Percentiles rank a stretch among this genome's conserved stretches.
phyloP scores from a whole-genome alignment of 768 basidiomycete genomes.

The Russula brevipes region DNA sequence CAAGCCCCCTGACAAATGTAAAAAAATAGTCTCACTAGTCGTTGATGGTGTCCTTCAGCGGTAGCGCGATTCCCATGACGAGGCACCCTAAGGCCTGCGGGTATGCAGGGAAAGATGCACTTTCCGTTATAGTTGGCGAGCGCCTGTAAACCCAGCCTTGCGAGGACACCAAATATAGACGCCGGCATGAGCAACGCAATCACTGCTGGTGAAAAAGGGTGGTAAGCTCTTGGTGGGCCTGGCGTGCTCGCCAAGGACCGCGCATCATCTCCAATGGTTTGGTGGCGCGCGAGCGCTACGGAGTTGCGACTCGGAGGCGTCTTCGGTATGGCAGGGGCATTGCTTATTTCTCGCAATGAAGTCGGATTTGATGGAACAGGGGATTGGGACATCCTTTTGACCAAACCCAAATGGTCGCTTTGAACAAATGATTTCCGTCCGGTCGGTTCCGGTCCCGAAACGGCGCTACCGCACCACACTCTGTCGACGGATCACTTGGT shows the following conservation, averaged over 20 bases:
- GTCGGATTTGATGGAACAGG: not conserved
- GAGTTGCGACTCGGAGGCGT: not conserved
- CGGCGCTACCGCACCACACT: too few species aligned
- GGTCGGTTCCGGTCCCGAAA: too few species aligned
- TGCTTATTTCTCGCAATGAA: not conserved
- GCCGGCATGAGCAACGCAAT: constrained; percentile 71
- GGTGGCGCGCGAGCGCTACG: not conserved
- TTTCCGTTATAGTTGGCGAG: constrained; percentile 68
- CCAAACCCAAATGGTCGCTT: too few species aligned
- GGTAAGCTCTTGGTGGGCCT: constrained; percentile 33
- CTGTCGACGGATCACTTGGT: too few species aligned
- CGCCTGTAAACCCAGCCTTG: constrained; percentile 72
- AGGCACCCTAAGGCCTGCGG: constrained; percentile 84
- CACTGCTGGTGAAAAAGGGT: constrained; percentile 57
- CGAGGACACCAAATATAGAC: constrained; percentile 81
- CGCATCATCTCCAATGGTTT: constrained; percentile 31
- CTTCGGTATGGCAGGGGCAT: constrained; percentile 4
- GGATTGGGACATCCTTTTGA: too few species aligned
- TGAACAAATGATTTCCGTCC: too few species aligned
- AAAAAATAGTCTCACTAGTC: constrained; percentile 53
- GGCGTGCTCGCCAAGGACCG: constrained; percentile 38
- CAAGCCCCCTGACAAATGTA: constrained; percentile 12
- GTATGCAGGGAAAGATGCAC: constrained; percentile 77
- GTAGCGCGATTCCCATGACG: constrained; percentile 80
- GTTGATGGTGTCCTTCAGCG: constrained; percentile 66